Conservation (phyloP, 2,329 filamentous ascomycete genomes). For the Cercospora zeae-maydis region DNA sequence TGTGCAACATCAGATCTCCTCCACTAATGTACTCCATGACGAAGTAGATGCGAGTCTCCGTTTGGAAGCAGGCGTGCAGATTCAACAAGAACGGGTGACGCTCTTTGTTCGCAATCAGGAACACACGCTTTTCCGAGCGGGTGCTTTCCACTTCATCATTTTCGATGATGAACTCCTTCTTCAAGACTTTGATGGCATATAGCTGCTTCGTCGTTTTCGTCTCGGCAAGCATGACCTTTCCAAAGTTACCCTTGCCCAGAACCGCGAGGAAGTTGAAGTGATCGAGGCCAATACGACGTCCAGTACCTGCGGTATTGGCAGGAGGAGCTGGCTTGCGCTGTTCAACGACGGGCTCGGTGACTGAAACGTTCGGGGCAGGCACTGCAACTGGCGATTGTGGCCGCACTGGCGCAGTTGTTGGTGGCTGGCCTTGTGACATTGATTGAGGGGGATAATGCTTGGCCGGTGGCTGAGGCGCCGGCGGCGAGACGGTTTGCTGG, state of each 20-base stretch:
- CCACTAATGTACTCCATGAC: constrained; percentile 99
- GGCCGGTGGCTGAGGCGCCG: constrained; percentile 53
- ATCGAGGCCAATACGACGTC: constrained; percentile 85
- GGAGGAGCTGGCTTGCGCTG: constrained; percentile 62
- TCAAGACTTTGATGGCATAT: constrained; percentile 97
- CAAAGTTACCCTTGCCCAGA: constrained; percentile 97
- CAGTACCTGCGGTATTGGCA: constrained; percentile 66
- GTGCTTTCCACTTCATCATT: constrained; percentile 99
- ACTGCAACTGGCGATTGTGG: constrained; percentile 36
- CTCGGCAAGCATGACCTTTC: constrained; percentile 98
- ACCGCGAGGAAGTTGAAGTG: constrained; percentile 99
- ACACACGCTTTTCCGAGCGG: constrained; percentile 94
- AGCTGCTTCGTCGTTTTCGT: constrained; percentile 88
- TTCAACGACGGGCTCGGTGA: constrained; percentile 32
- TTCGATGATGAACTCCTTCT: constrained; percentile 99
- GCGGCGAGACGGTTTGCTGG: constrained; percentile 45
- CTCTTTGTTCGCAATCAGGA: constrained; percentile 94
- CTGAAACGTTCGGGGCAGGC: constrained; percentile 29
- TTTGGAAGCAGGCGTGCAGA: constrained; percentile 97
- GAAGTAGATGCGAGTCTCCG: constrained; percentile 96
- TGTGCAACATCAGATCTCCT: constrained; percentile 98
- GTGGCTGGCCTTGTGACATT: constrained; percentile 41
- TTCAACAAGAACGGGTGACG: constrained; percentile 93
- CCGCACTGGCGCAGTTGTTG: constrained; percentile 41
- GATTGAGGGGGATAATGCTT: constrained; percentile 54